phyloP scores from a whole-genome alignment of 164 flowering plant genomes.

The Piper betle region DNA sequence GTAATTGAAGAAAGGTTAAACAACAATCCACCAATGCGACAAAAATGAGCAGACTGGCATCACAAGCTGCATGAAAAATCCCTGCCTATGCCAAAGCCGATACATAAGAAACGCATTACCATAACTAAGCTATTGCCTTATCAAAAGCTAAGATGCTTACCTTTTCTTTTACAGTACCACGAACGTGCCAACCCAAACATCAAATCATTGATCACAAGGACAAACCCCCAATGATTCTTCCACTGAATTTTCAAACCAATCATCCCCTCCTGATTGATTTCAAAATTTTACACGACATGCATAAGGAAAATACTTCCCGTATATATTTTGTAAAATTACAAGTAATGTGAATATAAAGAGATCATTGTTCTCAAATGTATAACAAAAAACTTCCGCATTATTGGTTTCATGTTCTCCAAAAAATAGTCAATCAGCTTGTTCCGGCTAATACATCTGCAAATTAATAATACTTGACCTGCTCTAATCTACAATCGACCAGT shows the following conservation, averaged over 20 bases:
- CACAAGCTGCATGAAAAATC: background rate
- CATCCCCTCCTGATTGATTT: background rate
- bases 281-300: background rate
- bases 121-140: no score
- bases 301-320: background rate
- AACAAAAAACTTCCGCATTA: background rate
- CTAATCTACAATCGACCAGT: background rate
- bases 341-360: no score
- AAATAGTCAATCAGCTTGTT: background rate
- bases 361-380: background rate
- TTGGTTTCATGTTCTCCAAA: background rate
- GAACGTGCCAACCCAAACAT: no score
- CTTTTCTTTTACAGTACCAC: no score
- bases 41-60: no score
- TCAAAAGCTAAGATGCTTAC: no score
- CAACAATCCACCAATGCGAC: no score
- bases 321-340: no score
- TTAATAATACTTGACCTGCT: background rate
- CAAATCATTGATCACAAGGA: conserved; percentile 3
- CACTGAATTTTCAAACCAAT: no score
- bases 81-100: no score
- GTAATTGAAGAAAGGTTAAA: background rate
- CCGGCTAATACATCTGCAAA: background rate
- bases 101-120: background rate
- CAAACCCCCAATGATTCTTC: conserved; percentile 18